phyloP scores from a whole-genome alignment of 2,329 filamentous ascomycete genomes.

The Ophiostoma triangulosporum region DNA sequence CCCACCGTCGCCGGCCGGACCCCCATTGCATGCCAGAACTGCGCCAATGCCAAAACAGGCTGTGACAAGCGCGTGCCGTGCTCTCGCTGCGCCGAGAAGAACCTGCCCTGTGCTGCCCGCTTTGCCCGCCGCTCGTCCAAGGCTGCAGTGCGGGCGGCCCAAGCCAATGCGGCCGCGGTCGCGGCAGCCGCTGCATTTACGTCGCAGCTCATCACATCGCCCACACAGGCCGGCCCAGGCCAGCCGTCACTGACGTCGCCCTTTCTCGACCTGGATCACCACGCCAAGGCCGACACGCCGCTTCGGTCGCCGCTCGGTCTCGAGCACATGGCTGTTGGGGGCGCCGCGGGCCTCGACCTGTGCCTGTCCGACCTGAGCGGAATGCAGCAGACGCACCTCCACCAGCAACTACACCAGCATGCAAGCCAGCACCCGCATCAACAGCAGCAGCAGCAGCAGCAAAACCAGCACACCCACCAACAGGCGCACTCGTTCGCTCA shows the following conservation, averaged over 20 bases:
- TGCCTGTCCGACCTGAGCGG: slow-evolving; percentile 9
- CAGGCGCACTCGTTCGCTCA: neutral
- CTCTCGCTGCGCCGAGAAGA: slow-evolving; percentile 34
- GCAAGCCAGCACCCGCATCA: slow-evolving; percentile 8
- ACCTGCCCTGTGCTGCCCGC: slow-evolving; percentile 32
- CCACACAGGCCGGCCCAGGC: slow-evolving; percentile 16
- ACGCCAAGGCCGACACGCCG: neutral
- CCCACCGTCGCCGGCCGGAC: slow-evolving; percentile 28
- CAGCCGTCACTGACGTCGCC: slow-evolving; percentile 20
- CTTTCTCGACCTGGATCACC: slow-evolving; percentile 25
- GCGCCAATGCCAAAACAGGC: slow-evolving; percentile 36
- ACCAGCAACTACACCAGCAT: slow-evolving; percentile 6
- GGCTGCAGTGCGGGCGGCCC: slow-evolving; percentile 29
- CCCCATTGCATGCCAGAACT: slow-evolving; percentile 36
- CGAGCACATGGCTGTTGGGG: slow-evolving; percentile 7
- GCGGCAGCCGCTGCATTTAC: slow-evolving; percentile 18
- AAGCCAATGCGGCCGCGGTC: slow-evolving; percentile 22
- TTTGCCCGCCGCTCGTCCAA: slow-evolving; percentile 39
- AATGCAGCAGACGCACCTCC: slow-evolving; percentile 6
- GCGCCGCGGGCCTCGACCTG: slow-evolving; percentile 7
- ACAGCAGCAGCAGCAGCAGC: neutral
- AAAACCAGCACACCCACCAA: neutral
- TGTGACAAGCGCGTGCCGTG: slow-evolving; percentile 38
- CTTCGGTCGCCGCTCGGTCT: slow-evolving; percentile 1
- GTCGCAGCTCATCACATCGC: slow-evolving; percentile 12